These are phyloP conservation scores for Cokeromyces recurvatus DNA, from an alignment of 371 early-diverging fungal genomes.

Conservation along the genomic window DNA sequence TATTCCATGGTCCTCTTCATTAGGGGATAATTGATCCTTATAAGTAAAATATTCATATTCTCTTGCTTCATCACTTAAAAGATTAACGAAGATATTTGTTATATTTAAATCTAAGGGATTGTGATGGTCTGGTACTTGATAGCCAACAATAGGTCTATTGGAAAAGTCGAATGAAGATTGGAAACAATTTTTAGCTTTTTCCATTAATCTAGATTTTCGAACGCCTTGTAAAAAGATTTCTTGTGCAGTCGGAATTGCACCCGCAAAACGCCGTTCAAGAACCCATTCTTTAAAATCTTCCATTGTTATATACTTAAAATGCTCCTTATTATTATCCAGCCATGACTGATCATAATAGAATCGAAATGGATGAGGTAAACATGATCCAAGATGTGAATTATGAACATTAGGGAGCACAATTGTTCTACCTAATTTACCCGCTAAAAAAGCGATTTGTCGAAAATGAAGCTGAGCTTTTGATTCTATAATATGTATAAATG, in stretches of 20 bases:
- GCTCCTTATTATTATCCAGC: slow-evolving; percentile 8
- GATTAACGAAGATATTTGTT: slow-evolving; percentile 21
- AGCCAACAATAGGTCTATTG: slow-evolving; percentile 20
- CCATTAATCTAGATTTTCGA: slow-evolving; percentile 10
- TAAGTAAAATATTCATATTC: slow-evolving; percentile 19
- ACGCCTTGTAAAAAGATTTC: slow-evolving; percentile 26
- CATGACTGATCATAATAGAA: slow-evolving; percentile 30
- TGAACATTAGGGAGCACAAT: slow-evolving; percentile 33
- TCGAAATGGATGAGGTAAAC: slow-evolving; percentile 19
- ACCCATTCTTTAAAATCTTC: slow-evolving; percentile 25
- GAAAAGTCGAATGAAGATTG: slow-evolving; percentile 13
- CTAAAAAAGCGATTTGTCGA: slow-evolving; percentile 17
- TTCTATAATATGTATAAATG: slow-evolving; percentile 32
- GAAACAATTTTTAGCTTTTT: slow-evolving; percentile 17
- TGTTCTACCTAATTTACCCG: slow-evolving; percentile 23
- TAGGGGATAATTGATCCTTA: no score
- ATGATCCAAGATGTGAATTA: slow-evolving; percentile 26
- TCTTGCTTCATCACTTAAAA: slow-evolving; percentile 29
- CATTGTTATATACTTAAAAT: slow-evolving; percentile 31
- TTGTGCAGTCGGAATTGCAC: slow-evolving; percentile 25
- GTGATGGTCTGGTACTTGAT: slow-evolving; percentile 22
- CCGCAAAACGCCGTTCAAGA: slow-evolving; percentile 6
- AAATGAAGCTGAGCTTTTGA: slow-evolving; percentile 14
- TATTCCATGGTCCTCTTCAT: no score
- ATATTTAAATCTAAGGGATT: slow-evolving; percentile 21